Evolutionary conservation across 2,329 filamentous ascomycete species (phyloP).

Genomic region (Cladophialophora carrionii): DNA sequence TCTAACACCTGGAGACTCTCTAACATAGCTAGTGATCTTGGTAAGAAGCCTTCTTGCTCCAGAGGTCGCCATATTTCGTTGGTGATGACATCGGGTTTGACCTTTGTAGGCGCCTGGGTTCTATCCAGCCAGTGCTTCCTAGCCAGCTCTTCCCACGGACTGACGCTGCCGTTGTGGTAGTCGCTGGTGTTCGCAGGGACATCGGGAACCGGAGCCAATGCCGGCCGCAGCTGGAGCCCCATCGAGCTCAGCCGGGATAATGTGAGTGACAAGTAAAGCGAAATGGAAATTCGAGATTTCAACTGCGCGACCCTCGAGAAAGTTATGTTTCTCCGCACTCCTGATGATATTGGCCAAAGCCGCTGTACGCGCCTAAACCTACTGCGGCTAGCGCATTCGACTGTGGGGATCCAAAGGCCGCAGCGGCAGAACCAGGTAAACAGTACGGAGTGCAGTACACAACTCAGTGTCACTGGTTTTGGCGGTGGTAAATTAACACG

Average conservation of each 20-base stretch:
- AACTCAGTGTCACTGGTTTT: neutral
- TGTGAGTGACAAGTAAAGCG: neutral
- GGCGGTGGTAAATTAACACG: neutral
- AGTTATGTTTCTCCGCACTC: slow-evolving; percentile 20
- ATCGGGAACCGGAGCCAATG: slow-evolving; percentile 63
- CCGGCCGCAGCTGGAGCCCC: slow-evolving; percentile 47
- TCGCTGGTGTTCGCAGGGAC: slow-evolving; percentile 41
- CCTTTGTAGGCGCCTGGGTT: slow-evolving; percentile 57
- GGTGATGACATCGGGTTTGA: slow-evolving; percentile 83
- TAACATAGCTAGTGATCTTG: slow-evolving; percentile 76
- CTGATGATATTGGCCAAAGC: neutral
- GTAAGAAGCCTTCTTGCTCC: slow-evolving; percentile 77
- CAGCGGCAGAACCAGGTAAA: too few relatives aligned
- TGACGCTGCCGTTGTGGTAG: slow-evolving; percentile 37
- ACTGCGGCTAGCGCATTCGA: too few relatives aligned
- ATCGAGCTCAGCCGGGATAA: slow-evolving; percentile 13
- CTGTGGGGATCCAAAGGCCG: too few relatives aligned
- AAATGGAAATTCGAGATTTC: slow-evolving; percentile 1
- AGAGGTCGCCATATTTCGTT: slow-evolving; percentile 85
- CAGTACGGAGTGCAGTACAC: too few relatives aligned
- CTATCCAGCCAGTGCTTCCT: slow-evolving; percentile 84
- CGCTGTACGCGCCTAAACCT: neutral
- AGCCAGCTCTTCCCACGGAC: slow-evolving; percentile 68
- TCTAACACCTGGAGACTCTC: slow-evolving; percentile 92
- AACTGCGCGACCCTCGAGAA: slow-evolving; percentile 2